These are phyloP conservation scores for Cladosporium sp. DNA, from an alignment of 2,329 filamentous ascomycete species.

Conservation along the genomic window DNA sequence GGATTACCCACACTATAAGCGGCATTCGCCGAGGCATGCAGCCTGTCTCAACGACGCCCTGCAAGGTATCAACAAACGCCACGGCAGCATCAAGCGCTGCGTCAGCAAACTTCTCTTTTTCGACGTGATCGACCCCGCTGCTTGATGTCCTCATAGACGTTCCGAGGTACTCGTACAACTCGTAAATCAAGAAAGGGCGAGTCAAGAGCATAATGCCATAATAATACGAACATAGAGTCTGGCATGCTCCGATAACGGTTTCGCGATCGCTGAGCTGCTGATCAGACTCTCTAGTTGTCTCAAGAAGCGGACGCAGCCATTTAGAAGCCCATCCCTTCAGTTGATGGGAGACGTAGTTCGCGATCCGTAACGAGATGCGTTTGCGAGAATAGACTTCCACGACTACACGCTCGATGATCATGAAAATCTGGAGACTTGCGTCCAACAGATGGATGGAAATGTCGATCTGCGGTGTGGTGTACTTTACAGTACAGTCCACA, in stretches of 20 bases:
- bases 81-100: conserved; percentile 27
- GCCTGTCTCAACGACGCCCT: conserved; percentile 17
- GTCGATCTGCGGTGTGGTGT: conserved; percentile 16
- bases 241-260: conserved; percentile 43
- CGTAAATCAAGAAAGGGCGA: conserved; percentile 51
- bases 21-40: conserved; percentile 19
- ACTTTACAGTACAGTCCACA: conserved; percentile 44
- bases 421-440: conserved; percentile 42
- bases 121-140: conserved; percentile 17
- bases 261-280: conserved; percentile 20
- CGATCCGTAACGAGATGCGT: conserved; percentile 38
- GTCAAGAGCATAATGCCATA: conserved; percentile 53
- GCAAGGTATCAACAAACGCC: conserved; percentile 23
- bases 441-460: conserved; percentile 29
- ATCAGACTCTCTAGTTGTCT: conserved; percentile 14
- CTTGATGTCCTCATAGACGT: conserved; percentile 18
- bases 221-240: conserved; percentile 49
- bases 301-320: conserved; percentile 30
- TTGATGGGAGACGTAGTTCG: conserved; percentile 38
- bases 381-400: conserved; percentile 45
- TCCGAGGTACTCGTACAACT: conserved; percentile 39
- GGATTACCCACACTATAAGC: conserved; percentile 20
- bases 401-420: conserved; percentile 46
- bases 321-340: conserved; percentile 39
- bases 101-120: conserved; percentile 26